Evolutionary conservation across 768 basidiomycete species (phyloP).

Genomic region (Tylopilus vinaceipallidus): DNA sequence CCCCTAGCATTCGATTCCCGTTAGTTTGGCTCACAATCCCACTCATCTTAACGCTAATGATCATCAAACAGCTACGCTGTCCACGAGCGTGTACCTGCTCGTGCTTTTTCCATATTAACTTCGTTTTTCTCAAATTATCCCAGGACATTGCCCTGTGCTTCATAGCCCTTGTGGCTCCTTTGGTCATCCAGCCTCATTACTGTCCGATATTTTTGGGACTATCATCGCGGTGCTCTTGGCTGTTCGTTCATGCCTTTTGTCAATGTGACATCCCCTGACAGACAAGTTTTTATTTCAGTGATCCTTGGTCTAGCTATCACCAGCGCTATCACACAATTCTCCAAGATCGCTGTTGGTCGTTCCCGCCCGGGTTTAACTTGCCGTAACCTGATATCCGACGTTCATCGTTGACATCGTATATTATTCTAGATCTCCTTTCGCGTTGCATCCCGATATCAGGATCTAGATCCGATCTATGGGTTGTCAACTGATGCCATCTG

Average conservation of each 20-base stretch:
- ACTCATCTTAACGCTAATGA: conserved; percentile 5
- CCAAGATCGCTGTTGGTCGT: conserved; percentile 85
- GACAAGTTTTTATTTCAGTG: conserved; percentile 42
- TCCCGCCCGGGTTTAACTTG: conserved; percentile 70
- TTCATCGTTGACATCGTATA: not conserved
- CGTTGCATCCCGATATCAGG: conserved; percentile 66
- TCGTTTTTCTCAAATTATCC: not conserved
- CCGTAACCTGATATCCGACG: not conserved
- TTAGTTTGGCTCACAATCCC: conserved; percentile 6
- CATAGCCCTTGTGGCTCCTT: conserved; percentile 62
- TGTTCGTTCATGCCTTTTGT: conserved; percentile 38
- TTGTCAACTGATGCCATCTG: conserved; percentile 78
- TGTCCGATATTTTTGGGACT: conserved; percentile 85
- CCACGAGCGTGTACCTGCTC: conserved; percentile 76
- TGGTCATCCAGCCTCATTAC: conserved; percentile 66
- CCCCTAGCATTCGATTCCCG: conserved; percentile 25
- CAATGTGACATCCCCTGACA: conserved; percentile 2
- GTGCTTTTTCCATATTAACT: conserved; percentile 19
- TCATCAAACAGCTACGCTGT: conserved; percentile 51
- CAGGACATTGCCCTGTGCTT: conserved; percentile 51
- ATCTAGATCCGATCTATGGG: conserved; percentile 68
- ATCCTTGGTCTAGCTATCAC: conserved; percentile 74
- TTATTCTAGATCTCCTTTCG: conserved; percentile 28
- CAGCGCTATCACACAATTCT: conserved; percentile 79
- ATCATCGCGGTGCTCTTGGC: conserved; percentile 63